Percentiles rank a stretch among this genome's conserved stretches.
These are phyloP conservation scores for Dentipellis fragilis DNA, from an alignment of 768 basidiomycete genomes.

Conservation along the genomic window DNA sequence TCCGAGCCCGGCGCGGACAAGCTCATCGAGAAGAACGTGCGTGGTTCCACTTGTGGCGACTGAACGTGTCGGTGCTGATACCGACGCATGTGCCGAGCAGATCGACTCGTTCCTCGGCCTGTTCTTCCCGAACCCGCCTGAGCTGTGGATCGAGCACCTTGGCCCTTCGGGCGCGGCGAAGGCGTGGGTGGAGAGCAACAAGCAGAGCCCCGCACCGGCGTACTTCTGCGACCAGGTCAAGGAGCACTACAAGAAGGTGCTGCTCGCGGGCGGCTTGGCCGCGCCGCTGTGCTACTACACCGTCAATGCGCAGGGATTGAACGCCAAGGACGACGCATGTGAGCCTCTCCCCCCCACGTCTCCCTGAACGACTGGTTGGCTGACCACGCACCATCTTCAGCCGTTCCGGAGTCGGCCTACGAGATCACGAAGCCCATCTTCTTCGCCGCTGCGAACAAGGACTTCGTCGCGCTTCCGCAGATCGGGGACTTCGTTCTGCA, in stretches of 20 bases:
- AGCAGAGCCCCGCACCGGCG: not conserved
- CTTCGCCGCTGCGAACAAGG: constrained; percentile 25
- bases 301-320: constrained; percentile 14
- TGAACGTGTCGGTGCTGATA: too few relatives aligned
- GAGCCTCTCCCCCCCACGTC: too few relatives aligned
- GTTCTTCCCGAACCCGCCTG: constrained; percentile 24
- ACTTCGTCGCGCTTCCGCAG: constrained; percentile 22
- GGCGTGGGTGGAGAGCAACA: constrained; percentile 8
- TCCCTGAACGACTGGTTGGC: too few relatives aligned
- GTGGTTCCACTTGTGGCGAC: too few relatives aligned
- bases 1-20: constrained; percentile 20
- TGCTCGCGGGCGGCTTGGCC: constrained; percentile 21
- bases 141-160: constrained; percentile 27
- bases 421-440: constrained; percentile 26
- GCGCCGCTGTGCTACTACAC: constrained; percentile 29
- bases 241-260: constrained; percentile 21
- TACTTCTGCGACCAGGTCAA: not conserved
- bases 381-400: not conserved
- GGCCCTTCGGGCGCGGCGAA: constrained; percentile 26
- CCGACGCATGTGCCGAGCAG: too few relatives aligned
- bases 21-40: constrained; percentile 25
- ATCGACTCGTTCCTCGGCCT: constrained; percentile 30
- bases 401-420: constrained; percentile 2
- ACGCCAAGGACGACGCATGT: constrained; percentile 26
- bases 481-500: constrained; percentile 17